A percentile compares a stretch with the other conserved stretches of the same genome.
Evolutionary conservation across 169 alveolate genomes (phyloP).

Genomic region (Amoebophrya sp.): DNA sequence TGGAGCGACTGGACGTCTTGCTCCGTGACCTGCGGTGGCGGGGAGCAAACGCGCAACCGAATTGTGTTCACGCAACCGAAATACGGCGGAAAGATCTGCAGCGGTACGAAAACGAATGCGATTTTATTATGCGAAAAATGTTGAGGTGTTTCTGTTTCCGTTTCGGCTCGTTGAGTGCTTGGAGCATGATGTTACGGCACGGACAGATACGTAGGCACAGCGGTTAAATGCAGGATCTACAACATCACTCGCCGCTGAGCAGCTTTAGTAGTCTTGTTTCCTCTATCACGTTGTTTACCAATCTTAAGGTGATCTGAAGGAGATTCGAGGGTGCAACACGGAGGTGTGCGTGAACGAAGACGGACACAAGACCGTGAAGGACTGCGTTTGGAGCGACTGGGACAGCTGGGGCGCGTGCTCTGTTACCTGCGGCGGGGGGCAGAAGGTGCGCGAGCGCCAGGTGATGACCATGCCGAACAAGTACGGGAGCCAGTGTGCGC

Average conservation of each 20-base stretch:
- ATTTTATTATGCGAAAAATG: too few species aligned
- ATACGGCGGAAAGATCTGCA: neutral
- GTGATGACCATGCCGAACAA: neutral
- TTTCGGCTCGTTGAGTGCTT: too few species aligned
- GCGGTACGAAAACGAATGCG: neutral
- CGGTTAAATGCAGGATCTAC: too few species aligned
- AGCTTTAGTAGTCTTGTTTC: too few species aligned
- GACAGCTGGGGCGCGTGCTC: neutral
- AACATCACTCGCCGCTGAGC: too few species aligned
- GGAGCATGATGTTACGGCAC: too few species aligned
- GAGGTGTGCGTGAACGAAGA: neutral
- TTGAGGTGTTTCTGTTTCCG: too few species aligned
- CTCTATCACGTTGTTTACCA: too few species aligned
- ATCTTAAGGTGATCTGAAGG: neutral
- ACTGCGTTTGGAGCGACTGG: neutral
- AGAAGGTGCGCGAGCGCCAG: slow-evolving; percentile 7
- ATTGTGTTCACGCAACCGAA: neutral
- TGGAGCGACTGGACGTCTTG: neutral
- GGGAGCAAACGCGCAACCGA: neutral
- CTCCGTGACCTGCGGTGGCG: neutral
- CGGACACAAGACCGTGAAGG: neutral
- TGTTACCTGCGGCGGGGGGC: neutral
- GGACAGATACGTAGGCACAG: too few species aligned
- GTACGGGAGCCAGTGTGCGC: neutral
- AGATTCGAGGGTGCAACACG: neutral